phyloP scores from a whole-genome alignment of 106 monocot genomes.

The Dendrobium huoshanense region DNA sequence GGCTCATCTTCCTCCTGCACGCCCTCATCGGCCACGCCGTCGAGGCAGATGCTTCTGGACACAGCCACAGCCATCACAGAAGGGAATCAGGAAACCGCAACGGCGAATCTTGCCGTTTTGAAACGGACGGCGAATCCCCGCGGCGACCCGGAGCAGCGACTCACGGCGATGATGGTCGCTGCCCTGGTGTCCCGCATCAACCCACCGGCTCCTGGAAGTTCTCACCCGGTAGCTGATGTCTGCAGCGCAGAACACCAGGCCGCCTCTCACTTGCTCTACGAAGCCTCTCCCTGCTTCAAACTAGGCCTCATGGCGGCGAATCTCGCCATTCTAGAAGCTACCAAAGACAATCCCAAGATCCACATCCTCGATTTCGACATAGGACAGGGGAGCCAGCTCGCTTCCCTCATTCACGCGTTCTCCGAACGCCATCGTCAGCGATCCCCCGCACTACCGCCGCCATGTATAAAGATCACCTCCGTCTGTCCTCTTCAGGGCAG shows the following conservation, averaged over 20 bases:
- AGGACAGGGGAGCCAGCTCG: conserved; percentile 45
- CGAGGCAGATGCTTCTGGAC: conserved; percentile 57
- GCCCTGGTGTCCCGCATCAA: conserved; percentile 31
- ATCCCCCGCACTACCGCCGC: conserved; percentile 2
- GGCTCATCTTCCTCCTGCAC: conserved; percentile 33
- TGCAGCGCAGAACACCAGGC: conserved; percentile 37
- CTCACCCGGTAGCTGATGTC: conserved; percentile 18
- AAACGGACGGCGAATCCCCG: conserved; percentile 41
- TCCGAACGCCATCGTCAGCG: conserved; percentile 17
- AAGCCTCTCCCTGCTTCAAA: conserved; percentile 55
- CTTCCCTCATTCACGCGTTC: conserved; percentile 37
- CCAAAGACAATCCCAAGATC: conserved; percentile 23
- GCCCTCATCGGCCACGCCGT: conserved; percentile 22
- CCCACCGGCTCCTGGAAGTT: conserved; percentile 3
- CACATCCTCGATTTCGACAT: conserved; percentile 79
- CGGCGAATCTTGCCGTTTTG: conserved; percentile 21
- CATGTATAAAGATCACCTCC: conserved; percentile 16
- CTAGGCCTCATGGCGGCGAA: conserved; percentile 51
- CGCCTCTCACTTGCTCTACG: conserved; percentile 34
- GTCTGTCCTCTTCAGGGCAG: conserved; percentile 6
- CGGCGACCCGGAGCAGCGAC: conserved; percentile 67
- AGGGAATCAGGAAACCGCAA: conserved; percentile 38
- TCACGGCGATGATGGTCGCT: conserved; percentile 42
- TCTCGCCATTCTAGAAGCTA: conserved; percentile 53
- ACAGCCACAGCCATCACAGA: conserved; percentile 54